A percentile compares a stretch with the other conserved stretches of the same genome.
Conservation (phyloP, 805 yeast genomes). For the Lachancea kluyveri region DNA sequence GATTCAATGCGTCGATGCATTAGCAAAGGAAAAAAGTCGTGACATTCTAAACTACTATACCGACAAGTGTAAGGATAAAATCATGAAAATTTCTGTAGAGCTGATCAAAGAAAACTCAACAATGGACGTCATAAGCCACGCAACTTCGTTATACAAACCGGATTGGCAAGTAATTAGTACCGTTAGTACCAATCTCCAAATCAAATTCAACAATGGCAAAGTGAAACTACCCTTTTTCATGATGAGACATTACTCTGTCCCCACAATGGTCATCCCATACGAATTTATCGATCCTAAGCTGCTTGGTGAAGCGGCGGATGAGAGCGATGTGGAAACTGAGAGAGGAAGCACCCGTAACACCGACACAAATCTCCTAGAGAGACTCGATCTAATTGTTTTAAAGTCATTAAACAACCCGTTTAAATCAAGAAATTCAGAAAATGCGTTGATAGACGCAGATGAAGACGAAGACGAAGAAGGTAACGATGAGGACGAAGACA, state of each 20-base stretch:
- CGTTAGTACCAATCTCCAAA: slow-evolving; percentile 30
- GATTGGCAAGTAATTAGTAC: slow-evolving; percentile 28
- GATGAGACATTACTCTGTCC: slow-evolving; percentile 26
- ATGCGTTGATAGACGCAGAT: no score
- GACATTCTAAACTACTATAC: slow-evolving; percentile 24
- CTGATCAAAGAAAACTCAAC: slow-evolving; percentile 24
- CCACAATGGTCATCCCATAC: slow-evolving; percentile 27
- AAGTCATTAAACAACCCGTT: slow-evolving; percentile 24
- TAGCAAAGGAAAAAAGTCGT: slow-evolving; percentile 20
- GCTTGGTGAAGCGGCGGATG: slow-evolving; percentile 14
- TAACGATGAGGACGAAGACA: slow-evolving; percentile 11
- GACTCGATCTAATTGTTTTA: slow-evolving; percentile 15
- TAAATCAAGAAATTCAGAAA: no score
- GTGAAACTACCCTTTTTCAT: slow-evolving; percentile 30
- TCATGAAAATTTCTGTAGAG: slow-evolving; percentile 28
- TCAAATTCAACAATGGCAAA: slow-evolving; percentile 31
- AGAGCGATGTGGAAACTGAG: not conserved
- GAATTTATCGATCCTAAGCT: slow-evolving; percentile 28
- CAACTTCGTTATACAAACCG: slow-evolving; percentile 25
- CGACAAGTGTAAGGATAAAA: slow-evolving; percentile 16
- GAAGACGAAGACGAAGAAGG: slow-evolving; percentile 6
- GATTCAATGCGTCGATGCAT: slow-evolving; percentile 22
- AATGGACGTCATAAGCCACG: slow-evolving; percentile 18
- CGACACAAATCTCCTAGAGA: slow-evolving; percentile 7
- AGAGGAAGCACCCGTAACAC: not conserved